These are phyloP conservation scores for Blechomonas ayalai DNA, from an alignment of 208 protist genomes.

Conservation along the genomic window DNA sequence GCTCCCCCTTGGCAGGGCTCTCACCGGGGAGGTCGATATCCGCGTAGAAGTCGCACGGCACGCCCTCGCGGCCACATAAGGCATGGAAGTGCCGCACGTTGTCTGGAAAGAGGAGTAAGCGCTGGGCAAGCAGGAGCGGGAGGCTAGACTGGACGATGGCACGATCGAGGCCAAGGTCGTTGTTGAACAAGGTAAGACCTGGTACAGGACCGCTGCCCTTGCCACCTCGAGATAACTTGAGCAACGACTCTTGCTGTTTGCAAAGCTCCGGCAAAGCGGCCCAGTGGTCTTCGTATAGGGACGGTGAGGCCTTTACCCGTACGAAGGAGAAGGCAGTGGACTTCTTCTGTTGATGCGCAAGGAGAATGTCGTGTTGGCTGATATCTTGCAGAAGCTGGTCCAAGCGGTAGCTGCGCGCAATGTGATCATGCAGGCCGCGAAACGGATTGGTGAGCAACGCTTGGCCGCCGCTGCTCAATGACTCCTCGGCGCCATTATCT, in stretches of 20 bases:
- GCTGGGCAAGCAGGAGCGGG: slow-evolving; percentile 56
- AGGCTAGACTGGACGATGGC: slow-evolving; percentile 30
- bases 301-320: slow-evolving; percentile 18
- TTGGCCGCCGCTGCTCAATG: slow-evolving; percentile 6
- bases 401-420: slow-evolving; percentile 66
- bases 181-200: slow-evolving; percentile 32
- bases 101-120: slow-evolving; percentile 63
- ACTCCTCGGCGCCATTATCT: not conserved
- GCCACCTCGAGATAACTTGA: not conserved
- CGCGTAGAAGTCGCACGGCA: slow-evolving; percentile 81
- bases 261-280: slow-evolving; percentile 10
- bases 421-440: slow-evolving; percentile 39
- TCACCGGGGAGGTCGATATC: slow-evolving; percentile 65
- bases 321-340: slow-evolving; percentile 66
- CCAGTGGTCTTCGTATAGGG: slow-evolving; percentile 37
- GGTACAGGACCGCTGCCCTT: not conserved
- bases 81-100: slow-evolving; percentile 56
- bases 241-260: slow-evolving; percentile 5
- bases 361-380: slow-evolving; percentile 25
- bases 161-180: slow-evolving; percentile 28
- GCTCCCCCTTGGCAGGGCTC: slow-evolving; percentile 19
- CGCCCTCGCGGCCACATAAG: slow-evolving; percentile 60
- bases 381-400: slow-evolving; percentile 43
- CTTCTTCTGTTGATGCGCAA: slow-evolving; percentile 53
- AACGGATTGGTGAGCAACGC: slow-evolving; percentile 56